A percentile compares a stretch with the other conserved stretches of the same genome.
These are phyloP conservation scores for Kernera saxatilis DNA, from an alignment of 345 rosid species.

Conservation along the genomic window DNA sequence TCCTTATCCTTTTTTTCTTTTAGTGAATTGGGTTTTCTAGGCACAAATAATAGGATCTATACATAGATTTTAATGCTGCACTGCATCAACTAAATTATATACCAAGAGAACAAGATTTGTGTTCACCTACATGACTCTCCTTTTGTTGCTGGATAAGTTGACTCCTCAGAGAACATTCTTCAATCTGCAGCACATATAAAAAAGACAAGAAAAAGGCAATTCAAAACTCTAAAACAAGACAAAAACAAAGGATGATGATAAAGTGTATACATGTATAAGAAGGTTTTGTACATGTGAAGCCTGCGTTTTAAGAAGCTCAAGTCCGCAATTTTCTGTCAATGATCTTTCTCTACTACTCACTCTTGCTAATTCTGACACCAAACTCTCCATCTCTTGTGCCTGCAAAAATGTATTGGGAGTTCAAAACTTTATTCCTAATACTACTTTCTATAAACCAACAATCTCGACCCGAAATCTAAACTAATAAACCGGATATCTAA, in stretches of 20 bases:
- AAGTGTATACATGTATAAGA: background rate
- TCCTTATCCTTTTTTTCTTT: background rate
- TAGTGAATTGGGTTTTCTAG: background rate
- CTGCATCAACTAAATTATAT: background rate
- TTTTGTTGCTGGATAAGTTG: conserved; percentile 44
- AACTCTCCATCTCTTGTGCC: conserved; percentile 54
- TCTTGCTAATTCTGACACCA: conserved; percentile 58
- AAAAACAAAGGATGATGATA: background rate
- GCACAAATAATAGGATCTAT: background rate
- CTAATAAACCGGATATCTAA: background rate
- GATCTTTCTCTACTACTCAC: conserved; percentile 49
- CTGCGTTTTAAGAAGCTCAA: conserved; percentile 33
- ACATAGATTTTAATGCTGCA: background rate
- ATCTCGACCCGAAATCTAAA: too few species aligned
- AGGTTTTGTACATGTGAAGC: conserved; percentile 40
- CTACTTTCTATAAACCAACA: background rate
- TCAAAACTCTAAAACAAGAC: background rate
- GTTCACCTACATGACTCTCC: background rate
- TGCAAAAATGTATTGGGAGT: conserved; percentile 23
- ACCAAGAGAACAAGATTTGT: background rate
- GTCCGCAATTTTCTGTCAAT: conserved; percentile 53
- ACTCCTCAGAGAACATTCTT: conserved; percentile 53
- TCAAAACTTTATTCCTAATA: background rate
- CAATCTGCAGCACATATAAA: conserved; percentile 41
- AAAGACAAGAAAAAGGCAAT: background rate